Conservation (phyloP, 495 filamentous ascomycete species). For the Aeminium ludgeri region DNA sequence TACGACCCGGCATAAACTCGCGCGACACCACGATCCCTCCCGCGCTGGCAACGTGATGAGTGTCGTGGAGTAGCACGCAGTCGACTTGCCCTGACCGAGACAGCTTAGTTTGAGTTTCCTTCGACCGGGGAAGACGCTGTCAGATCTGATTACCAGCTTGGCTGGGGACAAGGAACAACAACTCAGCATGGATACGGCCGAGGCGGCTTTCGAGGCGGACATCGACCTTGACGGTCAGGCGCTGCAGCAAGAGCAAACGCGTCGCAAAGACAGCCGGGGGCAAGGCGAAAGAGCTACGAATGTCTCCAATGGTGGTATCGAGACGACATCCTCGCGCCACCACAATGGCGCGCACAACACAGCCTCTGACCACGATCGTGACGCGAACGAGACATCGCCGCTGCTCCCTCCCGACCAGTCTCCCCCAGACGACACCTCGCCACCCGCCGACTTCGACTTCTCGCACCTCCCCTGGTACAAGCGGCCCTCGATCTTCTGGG, state of each 20-base stretch:
- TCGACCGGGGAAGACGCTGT: background rate
- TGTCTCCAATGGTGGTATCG: slow-evolving; percentile 5
- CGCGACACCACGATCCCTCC: too few species aligned
- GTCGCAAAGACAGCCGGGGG: background rate
- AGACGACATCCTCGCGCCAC: background rate
- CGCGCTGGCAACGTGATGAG: too few species aligned
- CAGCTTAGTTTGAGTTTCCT: background rate
- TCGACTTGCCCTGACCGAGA: too few species aligned
- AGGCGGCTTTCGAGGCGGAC: slow-evolving; percentile 12
- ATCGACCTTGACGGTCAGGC: slow-evolving; percentile 8
- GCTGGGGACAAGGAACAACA: too few species aligned
- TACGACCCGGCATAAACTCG: too few species aligned
- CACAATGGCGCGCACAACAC: background rate
- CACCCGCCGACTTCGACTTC: slow-evolving; percentile 36
- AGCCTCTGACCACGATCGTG: background rate
- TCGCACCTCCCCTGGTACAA: slow-evolving; percentile 51
- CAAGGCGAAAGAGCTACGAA: slow-evolving; percentile 1
- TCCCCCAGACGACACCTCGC: slow-evolving; percentile 4
- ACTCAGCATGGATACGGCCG: slow-evolving; percentile 8
- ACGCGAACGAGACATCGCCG: slow-evolving; percentile 10
- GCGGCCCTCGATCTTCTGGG: slow-evolving; percentile 69
- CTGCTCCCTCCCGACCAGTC: slow-evolving; percentile 1
- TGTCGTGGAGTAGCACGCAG: too few species aligned
- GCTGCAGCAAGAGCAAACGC: background rate
- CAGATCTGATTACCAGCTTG: background rate